Conservation (phyloP, 2,329 filamentous ascomycete species). For the Boeremia exigua region DNA sequence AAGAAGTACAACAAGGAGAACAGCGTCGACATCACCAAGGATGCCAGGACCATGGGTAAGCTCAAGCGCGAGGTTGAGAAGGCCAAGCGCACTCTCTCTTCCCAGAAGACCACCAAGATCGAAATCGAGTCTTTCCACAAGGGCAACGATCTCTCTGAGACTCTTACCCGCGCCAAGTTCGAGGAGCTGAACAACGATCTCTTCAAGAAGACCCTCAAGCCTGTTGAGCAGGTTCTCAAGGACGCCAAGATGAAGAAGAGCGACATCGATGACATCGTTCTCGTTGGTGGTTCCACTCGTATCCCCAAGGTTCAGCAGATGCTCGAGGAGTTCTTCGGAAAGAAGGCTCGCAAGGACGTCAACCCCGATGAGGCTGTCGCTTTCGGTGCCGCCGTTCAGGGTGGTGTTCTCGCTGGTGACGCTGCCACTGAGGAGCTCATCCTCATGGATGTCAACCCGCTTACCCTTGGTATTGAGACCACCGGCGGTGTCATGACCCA, state of each 20-base stretch:
- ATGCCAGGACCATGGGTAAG: slow-evolving; percentile 98
- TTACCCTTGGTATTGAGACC: slow-evolving; percentile 96
- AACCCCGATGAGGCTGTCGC: slow-evolving; percentile 99
- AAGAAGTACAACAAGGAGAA: slow-evolving; percentile 99
- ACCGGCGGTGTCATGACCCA: slow-evolving; percentile 98
- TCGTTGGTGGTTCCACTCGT: slow-evolving; percentile 98
- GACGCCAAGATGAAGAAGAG: slow-evolving; percentile 97
- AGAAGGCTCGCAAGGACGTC: slow-evolving; percentile 99
- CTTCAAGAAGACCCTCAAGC: slow-evolving; percentile 99
- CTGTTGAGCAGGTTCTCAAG: slow-evolving; percentile 97
- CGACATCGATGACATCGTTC: slow-evolving; percentile 94
- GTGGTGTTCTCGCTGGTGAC: slow-evolving; percentile 91
- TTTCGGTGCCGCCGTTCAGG: slow-evolving; percentile 96
- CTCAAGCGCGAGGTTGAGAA: slow-evolving; percentile 99
- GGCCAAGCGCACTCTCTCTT: slow-evolving; percentile 96
- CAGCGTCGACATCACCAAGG: slow-evolving; percentile 88
- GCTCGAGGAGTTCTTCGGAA: slow-evolving; percentile 96
- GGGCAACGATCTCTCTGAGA: slow-evolving; percentile 98
- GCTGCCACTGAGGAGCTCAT: slow-evolving; percentile 79
- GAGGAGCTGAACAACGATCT: slow-evolving; percentile 99
- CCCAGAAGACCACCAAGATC: slow-evolving; percentile 89
- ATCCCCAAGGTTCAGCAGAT: slow-evolving; percentile 96
- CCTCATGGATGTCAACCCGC: slow-evolving; percentile 96
- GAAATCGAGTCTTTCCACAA: slow-evolving; percentile 98
- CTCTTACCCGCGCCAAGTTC: slow-evolving; percentile 97